phyloP scores from a whole-genome alignment of 805 yeast genomes.

The Metschnikowia shivogae region DNA sequence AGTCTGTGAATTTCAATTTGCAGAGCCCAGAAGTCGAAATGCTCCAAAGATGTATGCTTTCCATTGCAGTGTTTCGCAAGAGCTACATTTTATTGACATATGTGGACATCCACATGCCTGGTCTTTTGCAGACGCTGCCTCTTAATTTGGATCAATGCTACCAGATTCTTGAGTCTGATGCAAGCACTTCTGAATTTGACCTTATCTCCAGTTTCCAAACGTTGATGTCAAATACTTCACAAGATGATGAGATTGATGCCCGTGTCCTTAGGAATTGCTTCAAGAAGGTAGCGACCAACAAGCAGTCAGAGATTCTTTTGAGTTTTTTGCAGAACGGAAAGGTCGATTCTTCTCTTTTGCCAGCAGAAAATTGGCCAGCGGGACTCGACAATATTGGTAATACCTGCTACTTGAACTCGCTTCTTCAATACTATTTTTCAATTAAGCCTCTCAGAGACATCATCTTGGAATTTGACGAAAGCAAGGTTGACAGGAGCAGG shows the following conservation, averaged over 20 bases:
- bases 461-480: constrained; percentile 52
- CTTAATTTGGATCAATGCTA: constrained; percentile 37
- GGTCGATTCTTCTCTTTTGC: constrained; percentile 53
- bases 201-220: constrained; percentile 51
- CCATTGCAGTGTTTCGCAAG: constrained; percentile 56
- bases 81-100: constrained; percentile 56
- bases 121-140: constrained; percentile 13
- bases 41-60: constrained; percentile 52
- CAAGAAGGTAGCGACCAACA: constrained; percentile 48
- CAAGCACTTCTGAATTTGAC: constrained; percentile 53
- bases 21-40: constrained; percentile 35
- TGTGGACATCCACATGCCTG: constrained; percentile 43
- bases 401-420: constrained; percentile 82
- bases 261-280: constrained; percentile 56
- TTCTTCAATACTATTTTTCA: constrained; percentile 85
- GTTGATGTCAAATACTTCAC: constrained; percentile 13
- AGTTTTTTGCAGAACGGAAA: constrained; percentile 60
- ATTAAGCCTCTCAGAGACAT: constrained; percentile 73
- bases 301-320: constrained; percentile 51
- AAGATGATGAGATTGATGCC: constrained; percentile 41
- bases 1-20: constrained; percentile 25
- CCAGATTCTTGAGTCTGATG: constrained; percentile 45
- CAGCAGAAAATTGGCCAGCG: constrained; percentile 75
- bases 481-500: constrained; percentile 13
- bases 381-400: constrained; percentile 94